Base-by-base conservation (phyloP, 768 basidiomycete species). In the Trametes maxima region DNA sequence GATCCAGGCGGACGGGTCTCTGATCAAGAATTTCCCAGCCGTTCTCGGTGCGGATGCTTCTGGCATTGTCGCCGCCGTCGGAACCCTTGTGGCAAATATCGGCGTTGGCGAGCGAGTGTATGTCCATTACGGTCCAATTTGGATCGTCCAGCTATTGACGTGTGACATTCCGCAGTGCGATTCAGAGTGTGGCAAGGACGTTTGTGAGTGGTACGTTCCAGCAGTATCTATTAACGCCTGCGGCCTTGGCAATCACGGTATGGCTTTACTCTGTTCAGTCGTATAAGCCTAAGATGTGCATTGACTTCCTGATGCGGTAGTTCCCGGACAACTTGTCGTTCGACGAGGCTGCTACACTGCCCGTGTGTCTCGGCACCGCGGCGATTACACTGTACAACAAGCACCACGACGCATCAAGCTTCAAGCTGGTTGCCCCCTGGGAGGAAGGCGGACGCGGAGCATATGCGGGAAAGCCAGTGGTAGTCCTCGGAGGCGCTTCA, bases 21-120 rank as follows among this genome's bases (percentile, higher is more conserved):
- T 76, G 45, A 57, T 76, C 17, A 65, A 76, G 5, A 55, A 65
- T 1, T 82, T 64, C 61, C 80, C 78, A 7, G 42, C 54, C 2
- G 54, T 63, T 16, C 39, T 57, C 1, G 68, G 68, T 0, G 42
- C 21, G 19, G 68, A 67, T 36, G 53, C 68, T 22, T 74, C 78
- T 0, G 80, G 81, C 2, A 67, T 68, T 5, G 76, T 82, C 21
- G 73, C 73, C 24, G 71, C 69, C 3, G 66, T 79, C 19, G 82
- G 80, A 7, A 67, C 72, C 12, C 76, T 68, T 7, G 79, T 80
- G 0, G 60, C 53, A 19, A 58, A 64, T 10, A 75, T 76, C 47
- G 65, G 62, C 35, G 70, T 72, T n/a, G 80, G 81, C 39, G 77
- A 81, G 63, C 72, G 69, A 56, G 77, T 82, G 77, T 77, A 67